Base-by-base conservation (phyloP, 1,284 basidiomycete species). In the Rhodofomes roseus region DNA sequence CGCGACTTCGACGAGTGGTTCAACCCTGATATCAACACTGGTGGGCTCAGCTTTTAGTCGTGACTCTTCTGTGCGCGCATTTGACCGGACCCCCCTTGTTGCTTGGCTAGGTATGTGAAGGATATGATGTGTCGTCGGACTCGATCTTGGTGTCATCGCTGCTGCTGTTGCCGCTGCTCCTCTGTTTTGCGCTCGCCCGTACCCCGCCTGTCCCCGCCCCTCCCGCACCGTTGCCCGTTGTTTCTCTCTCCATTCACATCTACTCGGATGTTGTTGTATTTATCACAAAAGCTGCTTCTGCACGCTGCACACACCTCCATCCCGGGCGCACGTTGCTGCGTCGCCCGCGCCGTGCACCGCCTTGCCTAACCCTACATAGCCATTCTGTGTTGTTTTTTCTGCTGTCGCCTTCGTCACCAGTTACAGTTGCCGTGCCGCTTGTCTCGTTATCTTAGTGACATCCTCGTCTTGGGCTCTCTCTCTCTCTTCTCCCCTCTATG, bases 1-100 rank as follows among this genome's bases (percentile, higher is more conserved):
- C 76, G 83, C 65, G 85, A 86, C 65, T 87, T 87, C 70, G 82
- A 83, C 54, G 83, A 85, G 64, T 88, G 86, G 86, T 87, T 88
- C 65, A 83, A 83, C 67, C 79, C 66, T 14, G 67, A 67, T 55
- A n/a, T n/a, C n/a, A n/a, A n/a, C n/a, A 63, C 55, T 44, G 53
- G 57, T 60, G 57, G 36, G 37, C 52, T 58, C 52, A 29, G 37
- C 53, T 23, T 46, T 18, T n/a, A 37, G 39, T 46, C 44, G 51
- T 29, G 34, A 25, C 31, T 29, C 25, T 25, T 36, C 51, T 27
- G 29, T 36, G 16, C 46, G 41, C 23, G 43, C 11, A 46, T 52
- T 41, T 51, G 54, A 52, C 50, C 7, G 50, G 34, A 16, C 31
- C 50, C 50, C 50, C 50, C 22, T 52, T 36, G 50, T 52, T 53